phyloP scores from a whole-genome alignment of 306 rosid genomes.

The Cicer yamashitae region DNA sequence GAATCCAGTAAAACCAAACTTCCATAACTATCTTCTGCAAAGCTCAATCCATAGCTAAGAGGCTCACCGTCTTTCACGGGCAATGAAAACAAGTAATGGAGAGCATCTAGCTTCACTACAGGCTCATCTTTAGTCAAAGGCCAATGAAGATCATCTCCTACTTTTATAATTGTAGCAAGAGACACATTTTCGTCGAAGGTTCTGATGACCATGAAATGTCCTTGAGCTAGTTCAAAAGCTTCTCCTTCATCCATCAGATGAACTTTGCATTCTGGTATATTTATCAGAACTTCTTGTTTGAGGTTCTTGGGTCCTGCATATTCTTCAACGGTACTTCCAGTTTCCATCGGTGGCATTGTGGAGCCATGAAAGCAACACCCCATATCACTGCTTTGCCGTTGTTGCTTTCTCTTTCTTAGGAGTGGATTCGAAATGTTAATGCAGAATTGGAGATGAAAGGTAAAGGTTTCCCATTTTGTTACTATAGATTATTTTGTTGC shows the following conservation, averaged over 20 bases:
- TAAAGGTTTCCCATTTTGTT: background rate
- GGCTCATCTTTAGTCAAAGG: constrained; percentile 98
- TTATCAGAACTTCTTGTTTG: constrained; percentile 62
- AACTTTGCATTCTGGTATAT: constrained; percentile 73
- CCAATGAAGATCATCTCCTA: constrained; percentile 82
- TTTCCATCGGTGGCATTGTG: constrained; percentile 43
- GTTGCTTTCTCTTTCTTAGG: constrained; percentile 40
- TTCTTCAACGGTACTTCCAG: constrained; percentile 13
- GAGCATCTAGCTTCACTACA: constrained; percentile 75
- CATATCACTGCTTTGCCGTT: constrained; percentile 46
- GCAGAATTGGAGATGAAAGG: constrained; percentile 7
- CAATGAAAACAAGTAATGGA: constrained; percentile 76
- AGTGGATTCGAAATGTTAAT: constrained; percentile 32
- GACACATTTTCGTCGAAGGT: constrained; percentile 64
- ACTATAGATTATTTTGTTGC: constrained; percentile 51
- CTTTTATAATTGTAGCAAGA: constrained; percentile 77
- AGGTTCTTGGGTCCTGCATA: constrained; percentile 44
- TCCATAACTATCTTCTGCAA: constrained; percentile 54
- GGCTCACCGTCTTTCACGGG: constrained; percentile 83
- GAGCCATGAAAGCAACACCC: constrained; percentile 66
- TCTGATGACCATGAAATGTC: constrained; percentile 69
- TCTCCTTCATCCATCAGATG: constrained; percentile 85
- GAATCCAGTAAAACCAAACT: constrained; percentile 65
- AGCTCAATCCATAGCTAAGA: constrained; percentile 87
- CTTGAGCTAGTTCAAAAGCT: constrained; percentile 67